Percentiles rank a stretch among this genome's conserved stretches.
Conservation (phyloP, 2,329 filamentous ascomycete genomes). For the Colletotrichum sublineola region DNA sequence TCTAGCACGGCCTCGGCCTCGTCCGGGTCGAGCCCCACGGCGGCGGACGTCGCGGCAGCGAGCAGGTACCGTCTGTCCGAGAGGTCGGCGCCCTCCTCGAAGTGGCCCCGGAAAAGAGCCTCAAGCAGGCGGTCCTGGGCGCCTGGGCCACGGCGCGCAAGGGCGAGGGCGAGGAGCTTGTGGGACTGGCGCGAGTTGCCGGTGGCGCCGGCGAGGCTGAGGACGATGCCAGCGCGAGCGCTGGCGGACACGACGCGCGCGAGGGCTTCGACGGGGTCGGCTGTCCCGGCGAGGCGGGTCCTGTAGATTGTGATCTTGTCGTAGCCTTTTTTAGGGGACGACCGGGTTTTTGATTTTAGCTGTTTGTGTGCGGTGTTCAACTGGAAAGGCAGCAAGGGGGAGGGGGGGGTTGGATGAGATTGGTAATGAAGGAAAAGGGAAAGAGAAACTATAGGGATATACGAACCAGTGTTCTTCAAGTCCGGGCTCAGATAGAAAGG, state of each 20-base stretch:
- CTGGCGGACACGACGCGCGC: slow-evolving; percentile 52
- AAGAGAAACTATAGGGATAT: too few relatives aligned
- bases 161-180: slow-evolving; percentile 60
- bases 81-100: slow-evolving; percentile 58
- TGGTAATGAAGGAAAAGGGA: background rate
- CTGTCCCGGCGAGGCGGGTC: background rate
- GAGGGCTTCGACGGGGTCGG: slow-evolving; percentile 47
- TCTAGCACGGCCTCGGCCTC: slow-evolving; percentile 45
- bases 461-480: slow-evolving; percentile 47
- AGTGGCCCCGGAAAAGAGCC: slow-evolving; percentile 58
- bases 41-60: slow-evolving; percentile 48
- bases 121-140: slow-evolving; percentile 58
- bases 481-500: slow-evolving; percentile 61
- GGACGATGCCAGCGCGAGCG: slow-evolving; percentile 53
- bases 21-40: slow-evolving; percentile 49
- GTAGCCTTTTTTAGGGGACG: slow-evolving; percentile 46
- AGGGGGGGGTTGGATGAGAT: background rate
- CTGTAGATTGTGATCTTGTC: slow-evolving; percentile 55
- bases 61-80: slow-evolving; percentile 57
- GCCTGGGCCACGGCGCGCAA: slow-evolving; percentile 43
- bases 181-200: slow-evolving; percentile 62
- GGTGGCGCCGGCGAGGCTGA: slow-evolving; percentile 54
- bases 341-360: slow-evolving; percentile 30
- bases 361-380: background rate
- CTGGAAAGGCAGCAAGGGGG: background rate